A percentile compares a stretch with the other conserved stretches of the same genome.
Conservation (phyloP, 176 grass and related monocot species). For the Aegilops longissima region DNA sequence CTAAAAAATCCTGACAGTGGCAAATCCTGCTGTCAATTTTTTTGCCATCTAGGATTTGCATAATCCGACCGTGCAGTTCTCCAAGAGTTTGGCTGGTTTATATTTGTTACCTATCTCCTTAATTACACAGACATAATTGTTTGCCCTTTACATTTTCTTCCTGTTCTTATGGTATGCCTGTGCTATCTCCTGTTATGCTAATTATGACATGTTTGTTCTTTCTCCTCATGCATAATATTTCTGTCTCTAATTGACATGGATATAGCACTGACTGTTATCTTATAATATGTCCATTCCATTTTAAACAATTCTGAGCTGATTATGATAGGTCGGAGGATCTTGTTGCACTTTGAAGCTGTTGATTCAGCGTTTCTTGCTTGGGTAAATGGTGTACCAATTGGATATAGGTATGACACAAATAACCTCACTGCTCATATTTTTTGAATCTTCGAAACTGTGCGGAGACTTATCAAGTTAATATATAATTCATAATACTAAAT, state of each 20-base stretch:
- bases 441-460: not conserved
- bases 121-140: not conserved
- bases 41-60: not conserved
- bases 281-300: not conserved
- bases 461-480: not conserved
- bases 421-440: not conserved
- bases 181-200: not conserved
- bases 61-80: not conserved
- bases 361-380: slow-evolving; percentile 95
- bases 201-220: slow-evolving; percentile 10
- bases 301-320: slow-evolving; percentile 4
- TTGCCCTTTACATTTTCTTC: not conserved
- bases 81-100: not conserved
- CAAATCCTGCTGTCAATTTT: not conserved
- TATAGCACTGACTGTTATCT: not conserved
- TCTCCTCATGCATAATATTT: not conserved
- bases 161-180: not conserved
- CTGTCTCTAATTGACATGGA: slow-evolving; percentile 10
- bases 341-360: slow-evolving; percentile 96
- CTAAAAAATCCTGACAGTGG: not conserved
- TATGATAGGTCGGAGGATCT: slow-evolving; percentile 79
- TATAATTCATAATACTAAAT: not conserved
- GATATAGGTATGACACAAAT: slow-evolving; percentile 68
- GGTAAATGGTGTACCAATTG: slow-evolving; percentile 81
- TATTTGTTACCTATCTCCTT: slow-evolving; percentile 1